Conservation (phyloP, 2,329 filamentous ascomycete species). For the Verruconis gallopava region DNA sequence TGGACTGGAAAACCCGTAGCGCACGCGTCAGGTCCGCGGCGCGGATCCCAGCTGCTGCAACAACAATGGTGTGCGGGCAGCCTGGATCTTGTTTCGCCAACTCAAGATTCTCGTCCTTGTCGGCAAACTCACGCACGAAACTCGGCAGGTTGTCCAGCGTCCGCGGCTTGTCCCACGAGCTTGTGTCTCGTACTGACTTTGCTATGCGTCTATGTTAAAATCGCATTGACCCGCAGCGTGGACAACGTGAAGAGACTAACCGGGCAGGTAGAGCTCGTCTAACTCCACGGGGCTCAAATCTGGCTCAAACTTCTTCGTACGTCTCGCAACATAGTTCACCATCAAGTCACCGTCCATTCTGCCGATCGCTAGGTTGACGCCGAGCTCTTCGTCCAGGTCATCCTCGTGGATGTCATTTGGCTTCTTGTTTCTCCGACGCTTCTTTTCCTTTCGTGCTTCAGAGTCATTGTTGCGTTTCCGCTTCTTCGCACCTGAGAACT, state of each 20-base stretch:
- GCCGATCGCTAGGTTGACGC: slow-evolving; percentile 67
- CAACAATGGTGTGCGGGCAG: slow-evolving; percentile 64
- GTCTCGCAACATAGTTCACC: slow-evolving; percentile 73
- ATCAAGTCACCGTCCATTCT: slow-evolving; percentile 73
- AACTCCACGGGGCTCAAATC: slow-evolving; percentile 76
- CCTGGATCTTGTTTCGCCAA: slow-evolving; percentile 52
- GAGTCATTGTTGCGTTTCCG: slow-evolving; percentile 26
- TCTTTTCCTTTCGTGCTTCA: slow-evolving; percentile 24
- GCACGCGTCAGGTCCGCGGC: slow-evolving; percentile 71
- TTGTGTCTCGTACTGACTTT: slow-evolving; percentile 66
- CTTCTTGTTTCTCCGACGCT: slow-evolving; percentile 45
- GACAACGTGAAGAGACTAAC: slow-evolving; percentile 33
- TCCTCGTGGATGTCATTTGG: slow-evolving; percentile 52
- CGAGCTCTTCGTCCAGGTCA: slow-evolving; percentile 31
- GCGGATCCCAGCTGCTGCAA: slow-evolving; percentile 73
- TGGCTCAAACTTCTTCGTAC: slow-evolving; percentile 62
- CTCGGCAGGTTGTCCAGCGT: slow-evolving; percentile 59
- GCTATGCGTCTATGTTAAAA: slow-evolving; percentile 33
- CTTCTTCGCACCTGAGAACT: slow-evolving; percentile 25
- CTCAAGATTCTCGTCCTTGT: slow-evolving; percentile 45
- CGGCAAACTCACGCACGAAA: slow-evolving; percentile 59
- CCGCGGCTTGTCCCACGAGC: slow-evolving; percentile 54
- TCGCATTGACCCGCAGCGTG: neutral
- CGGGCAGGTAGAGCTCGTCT: slow-evolving; percentile 66
- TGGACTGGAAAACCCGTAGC: slow-evolving; percentile 65